Evolutionary conservation across 2,329 filamentous ascomycete species (phyloP).

Genomic region (Paracoccidioides lutzii): DNA sequence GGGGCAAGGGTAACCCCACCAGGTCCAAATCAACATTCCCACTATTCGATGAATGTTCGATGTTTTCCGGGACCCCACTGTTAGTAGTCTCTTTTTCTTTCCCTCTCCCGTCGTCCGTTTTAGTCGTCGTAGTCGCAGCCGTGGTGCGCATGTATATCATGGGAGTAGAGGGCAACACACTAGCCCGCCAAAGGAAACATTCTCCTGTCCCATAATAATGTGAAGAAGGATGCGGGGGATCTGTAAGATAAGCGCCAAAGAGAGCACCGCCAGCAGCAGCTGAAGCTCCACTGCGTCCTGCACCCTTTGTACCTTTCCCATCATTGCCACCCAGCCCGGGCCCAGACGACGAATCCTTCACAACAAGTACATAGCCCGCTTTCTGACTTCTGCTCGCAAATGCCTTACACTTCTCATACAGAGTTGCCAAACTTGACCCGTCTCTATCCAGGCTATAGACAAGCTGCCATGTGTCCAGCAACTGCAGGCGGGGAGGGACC

Average conservation of each 20-base stretch:
- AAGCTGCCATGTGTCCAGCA: constrained; percentile 75
- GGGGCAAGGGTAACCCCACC: constrained; percentile 53
- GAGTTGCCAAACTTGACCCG: constrained; percentile 70
- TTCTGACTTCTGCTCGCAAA: constrained; percentile 52
- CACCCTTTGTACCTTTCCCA: too few relatives aligned
- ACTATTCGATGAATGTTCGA: background rate
- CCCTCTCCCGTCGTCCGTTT: background rate
- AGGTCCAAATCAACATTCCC: constrained; percentile 31
- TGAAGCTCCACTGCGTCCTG: background rate
- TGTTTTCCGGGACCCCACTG: background rate
- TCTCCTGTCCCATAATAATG: constrained; percentile 95
- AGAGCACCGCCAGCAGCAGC: constrained; percentile 33
- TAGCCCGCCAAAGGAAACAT: constrained; percentile 81
- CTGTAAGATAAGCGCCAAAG: constrained; percentile 90
- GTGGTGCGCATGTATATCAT: constrained; percentile 14
- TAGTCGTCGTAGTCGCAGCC: constrained; percentile 3
- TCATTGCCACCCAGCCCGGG: background rate
- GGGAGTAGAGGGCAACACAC: constrained; percentile 45
- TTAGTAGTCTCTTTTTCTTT: background rate
- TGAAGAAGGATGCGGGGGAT: constrained; percentile 64
- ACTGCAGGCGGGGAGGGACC: constrained; percentile 71
- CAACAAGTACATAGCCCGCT: constrained; percentile 79
- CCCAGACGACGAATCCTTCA: constrained; percentile 50
- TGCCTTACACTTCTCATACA: constrained; percentile 66
- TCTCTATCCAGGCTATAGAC: constrained; percentile 86